Evolutionary conservation across 257 asterid genomes (phyloP).

Genomic region (Nicotiana undulata): DNA sequence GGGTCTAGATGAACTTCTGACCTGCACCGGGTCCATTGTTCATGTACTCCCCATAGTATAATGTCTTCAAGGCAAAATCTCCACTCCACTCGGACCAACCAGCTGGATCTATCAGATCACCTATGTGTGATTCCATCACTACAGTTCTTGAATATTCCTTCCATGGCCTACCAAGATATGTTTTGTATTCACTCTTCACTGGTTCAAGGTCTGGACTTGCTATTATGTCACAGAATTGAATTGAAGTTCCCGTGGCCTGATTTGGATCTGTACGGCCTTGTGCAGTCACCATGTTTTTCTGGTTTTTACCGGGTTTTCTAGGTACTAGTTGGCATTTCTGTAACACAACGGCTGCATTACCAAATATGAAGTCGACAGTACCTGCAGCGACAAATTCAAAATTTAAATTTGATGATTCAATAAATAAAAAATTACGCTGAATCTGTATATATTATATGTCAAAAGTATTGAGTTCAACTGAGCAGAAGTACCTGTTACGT

Average conservation of each 20-base stretch:
- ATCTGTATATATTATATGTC: not conserved
- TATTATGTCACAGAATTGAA: constrained; percentile 32
- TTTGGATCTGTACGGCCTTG: constrained; percentile 56
- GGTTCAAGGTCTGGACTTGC: constrained; percentile 33
- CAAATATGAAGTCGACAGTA: constrained; percentile 55
- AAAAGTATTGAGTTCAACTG: not conserved
- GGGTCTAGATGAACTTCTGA: too few species aligned
- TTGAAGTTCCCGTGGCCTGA: constrained; percentile 51
- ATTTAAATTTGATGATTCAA: not conserved
- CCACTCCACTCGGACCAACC: constrained; percentile 54
- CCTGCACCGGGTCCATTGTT: constrained; percentile 53
- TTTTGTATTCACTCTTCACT: constrained; percentile 20
- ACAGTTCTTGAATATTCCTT: constrained; percentile 47
- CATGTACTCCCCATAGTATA: constrained; percentile 47
- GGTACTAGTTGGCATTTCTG: constrained; percentile 37
- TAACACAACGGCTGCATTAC: constrained; percentile 49
- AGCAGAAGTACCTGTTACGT: constrained; percentile 19
- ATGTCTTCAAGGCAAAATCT: constrained; percentile 33
- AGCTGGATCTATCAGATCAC: constrained; percentile 33
- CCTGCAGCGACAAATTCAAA: not conserved
- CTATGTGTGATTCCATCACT: constrained; percentile 39
- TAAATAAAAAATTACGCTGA: too few species aligned
- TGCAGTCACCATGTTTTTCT: constrained; percentile 56
- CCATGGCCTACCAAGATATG: constrained; percentile 62
- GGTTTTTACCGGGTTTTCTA: constrained; percentile 29